A percentile compares a stretch with the other conserved stretches of the same genome.
These are phyloP conservation scores for Gloeophyllum trabeum DNA, from an alignment of 768 basidiomycete species.

Conservation along the genomic window DNA sequence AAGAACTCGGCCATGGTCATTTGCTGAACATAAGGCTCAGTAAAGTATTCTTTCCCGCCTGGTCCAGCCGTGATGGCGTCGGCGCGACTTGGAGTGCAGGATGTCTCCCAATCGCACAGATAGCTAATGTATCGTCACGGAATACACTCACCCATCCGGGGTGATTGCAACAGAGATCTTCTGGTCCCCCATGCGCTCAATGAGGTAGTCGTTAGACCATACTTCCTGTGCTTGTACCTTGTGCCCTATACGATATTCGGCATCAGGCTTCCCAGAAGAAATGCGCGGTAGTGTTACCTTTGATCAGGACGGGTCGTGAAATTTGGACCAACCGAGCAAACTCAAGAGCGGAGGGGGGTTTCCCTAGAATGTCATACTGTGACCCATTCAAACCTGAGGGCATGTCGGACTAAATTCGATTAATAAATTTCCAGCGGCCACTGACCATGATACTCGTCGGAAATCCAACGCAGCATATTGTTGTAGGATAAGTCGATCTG, in stretches of 20 bases:
- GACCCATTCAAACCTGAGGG: conserved; percentile 47
- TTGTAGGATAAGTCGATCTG: too few relatives aligned
- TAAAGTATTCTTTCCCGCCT: conserved; percentile 55
- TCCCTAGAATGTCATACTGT: conserved; percentile 34
- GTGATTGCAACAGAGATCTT: conserved; percentile 69
- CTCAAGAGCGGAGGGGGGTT: conserved; percentile 54
- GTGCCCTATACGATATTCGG: conserved; percentile 36
- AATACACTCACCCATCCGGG: conserved; percentile 58
- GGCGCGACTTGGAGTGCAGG: conserved; percentile 59
- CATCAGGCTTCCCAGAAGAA: conserved; percentile 4
- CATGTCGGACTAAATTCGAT: neutral
- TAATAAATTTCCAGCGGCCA: too few relatives aligned
- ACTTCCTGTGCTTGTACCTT: conserved; percentile 22
- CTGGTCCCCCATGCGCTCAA: conserved; percentile 37
- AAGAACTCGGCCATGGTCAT: conserved; percentile 59
- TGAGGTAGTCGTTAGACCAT: conserved; percentile 63
- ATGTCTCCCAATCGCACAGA: too few relatives aligned
- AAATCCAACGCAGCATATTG: conserved; percentile 22
- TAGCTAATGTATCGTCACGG: conserved; percentile 4
- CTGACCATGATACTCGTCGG: conserved; percentile 24
- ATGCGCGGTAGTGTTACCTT: conserved; percentile 28
- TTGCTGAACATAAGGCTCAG: conserved; percentile 57
- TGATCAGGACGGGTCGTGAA: conserved; percentile 64
- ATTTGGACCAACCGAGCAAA: conserved; percentile 59
- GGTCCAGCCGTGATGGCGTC: conserved; percentile 54